Percentiles rank a stretch among this genome's conserved stretches.
phyloP scores from a whole-genome alignment of 1,284 basidiomycete genomes.

The Malassezia furfur region DNA sequence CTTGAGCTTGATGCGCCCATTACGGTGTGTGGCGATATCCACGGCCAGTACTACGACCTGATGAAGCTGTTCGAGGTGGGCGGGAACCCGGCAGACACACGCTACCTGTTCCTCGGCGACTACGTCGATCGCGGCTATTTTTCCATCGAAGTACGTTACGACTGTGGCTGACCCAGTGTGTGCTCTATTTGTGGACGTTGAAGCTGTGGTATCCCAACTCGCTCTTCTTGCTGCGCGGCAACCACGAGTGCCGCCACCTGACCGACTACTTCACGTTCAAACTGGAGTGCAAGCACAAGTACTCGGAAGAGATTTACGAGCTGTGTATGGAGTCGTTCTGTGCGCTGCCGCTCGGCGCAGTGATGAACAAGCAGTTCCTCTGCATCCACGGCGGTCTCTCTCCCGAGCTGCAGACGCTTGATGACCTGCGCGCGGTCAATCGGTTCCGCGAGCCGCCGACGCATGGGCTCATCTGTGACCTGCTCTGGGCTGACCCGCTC shows the following conservation, averaged over 20 bases:
- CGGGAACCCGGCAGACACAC: slow-evolving; percentile 46
- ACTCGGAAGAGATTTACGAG: slow-evolving; percentile 48
- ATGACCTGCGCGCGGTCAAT: slow-evolving; percentile 71
- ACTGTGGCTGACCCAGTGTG: slow-evolving; percentile 22
- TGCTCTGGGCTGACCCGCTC: slow-evolving; percentile 86
- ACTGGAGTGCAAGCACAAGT: slow-evolving; percentile 48
- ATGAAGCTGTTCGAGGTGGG: slow-evolving; percentile 49
- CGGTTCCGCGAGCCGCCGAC: slow-evolving; percentile 91
- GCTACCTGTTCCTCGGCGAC: slow-evolving; percentile 47
- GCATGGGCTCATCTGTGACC: slow-evolving; percentile 86
- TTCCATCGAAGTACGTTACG: slow-evolving; percentile 37
- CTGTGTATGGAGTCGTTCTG: slow-evolving; percentile 67
- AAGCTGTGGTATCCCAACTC: slow-evolving; percentile 48
- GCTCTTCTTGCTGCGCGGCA: slow-evolving; percentile 46
- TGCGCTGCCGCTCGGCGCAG: slow-evolving; percentile 74
- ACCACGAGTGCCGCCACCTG: slow-evolving; percentile 47
- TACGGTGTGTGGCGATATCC: slow-evolving; percentile 53
- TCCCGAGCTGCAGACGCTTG: slow-evolving; percentile 78
- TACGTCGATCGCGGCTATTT: slow-evolving; percentile 48
- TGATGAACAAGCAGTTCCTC: slow-evolving; percentile 96
- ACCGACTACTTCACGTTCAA: slow-evolving; percentile 49
- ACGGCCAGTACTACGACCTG: slow-evolving; percentile 47
- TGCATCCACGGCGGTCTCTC: slow-evolving; percentile 89
- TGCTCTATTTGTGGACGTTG: slow-evolving; percentile 46
- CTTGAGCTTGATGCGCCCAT: slow-evolving; percentile 86